phyloP scores from a whole-genome alignment of 768 basidiomycete species.

The Naganishia randhawae region DNA sequence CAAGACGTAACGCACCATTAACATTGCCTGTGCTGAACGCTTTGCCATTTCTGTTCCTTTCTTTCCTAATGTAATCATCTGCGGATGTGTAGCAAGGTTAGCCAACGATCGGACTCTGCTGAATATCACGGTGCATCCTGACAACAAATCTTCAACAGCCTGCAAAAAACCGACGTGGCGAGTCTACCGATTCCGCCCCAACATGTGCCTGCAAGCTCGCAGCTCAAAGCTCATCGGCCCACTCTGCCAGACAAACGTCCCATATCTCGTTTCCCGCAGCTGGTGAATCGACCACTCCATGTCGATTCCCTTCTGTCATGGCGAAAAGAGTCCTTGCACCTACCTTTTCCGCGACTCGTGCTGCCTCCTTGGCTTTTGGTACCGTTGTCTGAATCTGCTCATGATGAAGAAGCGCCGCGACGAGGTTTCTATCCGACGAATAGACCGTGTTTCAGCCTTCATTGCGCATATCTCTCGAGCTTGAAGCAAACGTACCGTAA shows the following conservation, averaged over 20 bases:
- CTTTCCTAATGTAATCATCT: slow-evolving; percentile 87
- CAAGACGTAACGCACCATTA: slow-evolving; percentile 55
- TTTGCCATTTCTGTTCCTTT: slow-evolving; percentile 68
- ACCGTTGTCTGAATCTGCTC: slow-evolving; percentile 94
- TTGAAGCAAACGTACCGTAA: slow-evolving; percentile 62
- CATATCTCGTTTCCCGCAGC: neutral
- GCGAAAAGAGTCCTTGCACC: slow-evolving; percentile 13
- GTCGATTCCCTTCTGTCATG: neutral
- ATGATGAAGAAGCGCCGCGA: slow-evolving; percentile 88
- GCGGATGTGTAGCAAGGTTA: neutral
- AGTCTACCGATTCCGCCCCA: too few relatives aligned
- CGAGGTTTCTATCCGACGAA: slow-evolving; percentile 66
- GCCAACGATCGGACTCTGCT: neutral
- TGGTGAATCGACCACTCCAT: too few relatives aligned
- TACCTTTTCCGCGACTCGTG: slow-evolving; percentile 88
- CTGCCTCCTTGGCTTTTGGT: slow-evolving; percentile 88
- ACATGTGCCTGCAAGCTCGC: too few relatives aligned
- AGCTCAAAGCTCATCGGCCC: too few relatives aligned
- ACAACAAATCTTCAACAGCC: neutral
- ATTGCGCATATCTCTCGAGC: neutral
- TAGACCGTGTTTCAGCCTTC: neutral
- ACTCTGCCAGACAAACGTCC: too few relatives aligned
- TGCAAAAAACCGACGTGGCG: neutral
- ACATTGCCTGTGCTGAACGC: slow-evolving; percentile 69
- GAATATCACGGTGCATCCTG: neutral